Percentiles rank a stretch among this genome's conserved stretches.
Conservation (phyloP, 192 early-diverging fungal species). For the Coemansia sp. region DNA sequence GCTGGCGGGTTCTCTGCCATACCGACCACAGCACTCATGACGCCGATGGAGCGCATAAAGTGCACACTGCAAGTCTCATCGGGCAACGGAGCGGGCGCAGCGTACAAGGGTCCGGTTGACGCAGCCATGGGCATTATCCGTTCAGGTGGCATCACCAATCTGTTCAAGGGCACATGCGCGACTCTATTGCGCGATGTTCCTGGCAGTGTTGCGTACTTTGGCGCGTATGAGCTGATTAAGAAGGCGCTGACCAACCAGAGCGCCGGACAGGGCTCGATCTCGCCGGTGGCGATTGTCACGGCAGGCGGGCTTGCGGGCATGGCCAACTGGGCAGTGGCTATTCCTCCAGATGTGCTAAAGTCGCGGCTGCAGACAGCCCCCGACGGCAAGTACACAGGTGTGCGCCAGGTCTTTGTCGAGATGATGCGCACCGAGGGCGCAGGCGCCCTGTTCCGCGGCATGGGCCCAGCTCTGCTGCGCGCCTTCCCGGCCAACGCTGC, state of each 20-base stretch:
- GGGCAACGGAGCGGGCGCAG: slow-evolving; percentile 37
- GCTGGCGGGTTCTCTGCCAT: slow-evolving; percentile 95
- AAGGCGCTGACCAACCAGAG: slow-evolving; percentile 62
- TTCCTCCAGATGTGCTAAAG: slow-evolving; percentile 87
- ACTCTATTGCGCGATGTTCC: slow-evolving; percentile 92
- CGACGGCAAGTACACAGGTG: slow-evolving; percentile 54
- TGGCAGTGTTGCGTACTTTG: slow-evolving; percentile 94
- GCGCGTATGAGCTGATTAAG: slow-evolving; percentile 90
- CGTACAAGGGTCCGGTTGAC: slow-evolving; percentile 90
- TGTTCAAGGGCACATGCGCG: slow-evolving; percentile 93
- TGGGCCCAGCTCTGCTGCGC: slow-evolving; percentile 78
- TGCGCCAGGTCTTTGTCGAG: slow-evolving; percentile 55
- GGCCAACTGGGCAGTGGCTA: slow-evolving; percentile 84
- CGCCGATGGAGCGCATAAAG: slow-evolving; percentile 96
- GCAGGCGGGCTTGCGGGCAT: slow-evolving; percentile 98
- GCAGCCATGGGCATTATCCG: slow-evolving; percentile 78
- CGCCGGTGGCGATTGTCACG: slow-evolving; percentile 79
- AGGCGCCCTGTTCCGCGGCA: slow-evolving; percentile 75
- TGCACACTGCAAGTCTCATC: slow-evolving; percentile 80
- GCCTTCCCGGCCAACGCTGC: slow-evolving; percentile 85
- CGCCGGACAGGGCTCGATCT: slow-evolving; percentile 72
- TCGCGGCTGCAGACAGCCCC: slow-evolving; percentile 71
- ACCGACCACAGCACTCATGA: slow-evolving; percentile 92
- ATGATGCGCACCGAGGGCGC: slow-evolving; percentile 60
- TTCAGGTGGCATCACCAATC: slow-evolving; percentile 81